A percentile compares a stretch with the other conserved stretches of the same genome.
These are phyloP conservation scores for Nemania sp. DNA, from an alignment of 2,329 filamentous ascomycete genomes.

Conservation along the genomic window DNA sequence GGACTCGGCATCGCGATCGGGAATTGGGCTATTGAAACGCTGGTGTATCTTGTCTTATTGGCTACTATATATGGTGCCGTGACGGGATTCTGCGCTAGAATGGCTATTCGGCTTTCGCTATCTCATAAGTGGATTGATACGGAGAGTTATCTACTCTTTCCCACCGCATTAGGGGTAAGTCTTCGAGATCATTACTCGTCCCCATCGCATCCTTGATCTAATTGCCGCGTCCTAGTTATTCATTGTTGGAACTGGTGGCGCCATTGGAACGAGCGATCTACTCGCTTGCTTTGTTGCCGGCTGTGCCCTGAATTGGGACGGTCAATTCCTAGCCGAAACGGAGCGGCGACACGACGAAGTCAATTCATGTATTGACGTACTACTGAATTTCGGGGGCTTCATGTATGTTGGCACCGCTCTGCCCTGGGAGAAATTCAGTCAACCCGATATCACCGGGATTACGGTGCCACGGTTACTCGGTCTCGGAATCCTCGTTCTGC, in stretches of 20 bases:
- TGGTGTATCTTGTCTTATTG: constrained; percentile 69
- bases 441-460: constrained; percentile 64
- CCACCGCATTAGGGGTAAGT: constrained; percentile 61
- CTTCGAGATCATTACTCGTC: neutral
- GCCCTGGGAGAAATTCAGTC: constrained; percentile 67
- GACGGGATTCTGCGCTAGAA: constrained; percentile 61
- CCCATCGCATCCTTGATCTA: constrained; percentile 4
- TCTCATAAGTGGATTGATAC: constrained; percentile 66
- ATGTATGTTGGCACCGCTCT: constrained; percentile 69
- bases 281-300: constrained; percentile 72
- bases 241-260: constrained; percentile 67
- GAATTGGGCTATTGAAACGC: constrained; percentile 70
- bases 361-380: constrained; percentile 67
- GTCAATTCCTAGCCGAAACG: constrained; percentile 67
- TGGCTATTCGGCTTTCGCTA: constrained; percentile 59
- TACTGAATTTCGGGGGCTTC: constrained; percentile 71
- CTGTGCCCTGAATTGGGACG: constrained; percentile 71
- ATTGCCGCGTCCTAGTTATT: constrained; percentile 58
- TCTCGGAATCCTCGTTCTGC: constrained; percentile 64
- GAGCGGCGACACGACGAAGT: constrained; percentile 70
- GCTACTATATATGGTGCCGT: constrained; percentile 64
- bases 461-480: constrained; percentile 62
- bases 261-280: constrained; percentile 69
- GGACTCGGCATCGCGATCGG: constrained; percentile 64
- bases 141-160: constrained; percentile 66